phyloP scores from a whole-genome alignment of 345 rosid species.

The Bruguiera sexangula region DNA sequence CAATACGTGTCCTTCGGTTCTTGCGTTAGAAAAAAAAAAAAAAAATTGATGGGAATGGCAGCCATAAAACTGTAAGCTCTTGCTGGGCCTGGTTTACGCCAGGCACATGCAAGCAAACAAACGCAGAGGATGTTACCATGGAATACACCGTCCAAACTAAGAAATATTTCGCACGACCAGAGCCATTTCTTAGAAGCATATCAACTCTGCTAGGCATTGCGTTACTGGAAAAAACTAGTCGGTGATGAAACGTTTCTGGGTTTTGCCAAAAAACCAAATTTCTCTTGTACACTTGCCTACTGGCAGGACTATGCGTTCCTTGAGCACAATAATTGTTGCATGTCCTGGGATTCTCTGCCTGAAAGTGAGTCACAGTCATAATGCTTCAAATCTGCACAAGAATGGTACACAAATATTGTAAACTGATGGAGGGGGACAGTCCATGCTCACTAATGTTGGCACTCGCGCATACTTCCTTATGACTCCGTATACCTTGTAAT shows the following conservation, averaged over 20 bases:
- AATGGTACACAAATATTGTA: background rate
- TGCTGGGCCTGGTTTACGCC: background rate
- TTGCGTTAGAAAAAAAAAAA: too few species aligned
- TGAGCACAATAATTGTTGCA: constrained; percentile 17
- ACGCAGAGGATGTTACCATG: background rate
- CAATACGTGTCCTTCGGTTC: too few species aligned
- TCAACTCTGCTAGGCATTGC: background rate
- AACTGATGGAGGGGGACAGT: background rate
- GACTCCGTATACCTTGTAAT: background rate
- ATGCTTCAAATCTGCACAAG: background rate
- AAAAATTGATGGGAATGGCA: too few species aligned
- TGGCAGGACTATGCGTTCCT: background rate
- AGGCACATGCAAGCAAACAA: background rate
- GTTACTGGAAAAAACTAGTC: too few species aligned
- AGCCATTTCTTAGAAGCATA: background rate
- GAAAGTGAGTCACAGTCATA: constrained; percentile 14
- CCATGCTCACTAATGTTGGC: constrained; percentile 4
- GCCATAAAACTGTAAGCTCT: background rate
- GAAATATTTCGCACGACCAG: too few species aligned
- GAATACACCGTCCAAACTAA: background rate
- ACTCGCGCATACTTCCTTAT: background rate
- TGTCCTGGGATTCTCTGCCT: constrained; percentile 31
- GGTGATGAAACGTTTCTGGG: too few species aligned
- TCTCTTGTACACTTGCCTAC: background rate
- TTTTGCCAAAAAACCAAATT: background rate